These are phyloP conservation scores for Phaeosphaeria sp. DNA, from an alignment of 2,329 filamentous ascomycete species.

Conservation along the genomic window DNA sequence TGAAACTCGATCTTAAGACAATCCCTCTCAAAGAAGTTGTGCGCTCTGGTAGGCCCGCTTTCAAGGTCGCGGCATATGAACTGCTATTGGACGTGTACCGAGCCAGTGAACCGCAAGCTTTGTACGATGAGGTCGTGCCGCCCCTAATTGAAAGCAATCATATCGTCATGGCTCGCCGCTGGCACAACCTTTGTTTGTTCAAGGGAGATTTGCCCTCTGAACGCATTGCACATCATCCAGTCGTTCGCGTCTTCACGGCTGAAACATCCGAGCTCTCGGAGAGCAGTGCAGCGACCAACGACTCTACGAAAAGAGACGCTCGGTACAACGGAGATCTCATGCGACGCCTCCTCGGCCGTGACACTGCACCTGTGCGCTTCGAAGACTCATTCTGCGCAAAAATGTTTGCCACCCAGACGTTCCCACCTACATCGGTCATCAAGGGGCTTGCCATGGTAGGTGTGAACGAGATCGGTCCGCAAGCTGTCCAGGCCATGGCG, in stretches of 20 bases:
- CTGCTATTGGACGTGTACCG: constrained; percentile 48
- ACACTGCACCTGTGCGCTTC: constrained; percentile 54
- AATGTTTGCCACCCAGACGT: constrained; percentile 79
- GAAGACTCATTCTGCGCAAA: constrained; percentile 75
- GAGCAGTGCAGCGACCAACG: constrained; percentile 7
- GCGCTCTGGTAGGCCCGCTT: constrained; percentile 8
- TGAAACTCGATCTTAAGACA: constrained; percentile 28
- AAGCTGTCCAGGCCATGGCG: constrained; percentile 79
- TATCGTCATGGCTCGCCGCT: constrained; percentile 38
- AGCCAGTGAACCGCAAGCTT: constrained; percentile 38
- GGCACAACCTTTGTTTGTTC: constrained; percentile 49
- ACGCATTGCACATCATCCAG: constrained; percentile 35
- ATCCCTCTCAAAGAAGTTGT: constrained; percentile 34
- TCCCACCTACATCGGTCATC: constrained; percentile 75
- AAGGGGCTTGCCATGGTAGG: constrained; percentile 73
- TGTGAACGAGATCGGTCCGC: constrained; percentile 73
- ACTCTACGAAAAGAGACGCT: constrained; percentile 9
- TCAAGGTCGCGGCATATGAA: constrained; percentile 26
- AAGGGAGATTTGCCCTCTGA: constrained; percentile 48
- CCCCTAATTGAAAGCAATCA: constrained; percentile 34
- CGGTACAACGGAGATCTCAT: constrained; percentile 40
- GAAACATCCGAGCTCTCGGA: constrained; percentile 21
- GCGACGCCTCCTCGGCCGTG: constrained; percentile 47
- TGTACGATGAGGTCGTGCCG: constrained; percentile 53
- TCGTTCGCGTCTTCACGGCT: constrained; percentile 37